A percentile compares a stretch with the other conserved stretches of the same genome.
Evolutionary conservation across 2,329 filamentous ascomycete genomes (phyloP).

Genomic region (Penicillium sp.): DNA sequence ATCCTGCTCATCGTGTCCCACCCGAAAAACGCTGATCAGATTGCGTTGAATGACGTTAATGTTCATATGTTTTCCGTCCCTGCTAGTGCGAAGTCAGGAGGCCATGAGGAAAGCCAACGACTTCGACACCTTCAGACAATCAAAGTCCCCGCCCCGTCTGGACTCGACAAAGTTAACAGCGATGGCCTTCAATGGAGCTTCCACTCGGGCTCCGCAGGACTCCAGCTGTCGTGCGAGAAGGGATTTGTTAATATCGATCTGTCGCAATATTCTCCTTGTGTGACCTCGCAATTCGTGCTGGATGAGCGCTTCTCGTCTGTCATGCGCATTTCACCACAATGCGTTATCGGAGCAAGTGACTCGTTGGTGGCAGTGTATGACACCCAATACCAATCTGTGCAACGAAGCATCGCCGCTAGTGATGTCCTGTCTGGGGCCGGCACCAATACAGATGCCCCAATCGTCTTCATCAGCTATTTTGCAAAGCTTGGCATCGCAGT

Average conservation of each 20-base stretch:
- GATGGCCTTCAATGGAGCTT: conserved; percentile 37
- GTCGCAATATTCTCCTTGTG: conserved; percentile 40
- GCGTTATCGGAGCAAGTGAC: conserved; percentile 40
- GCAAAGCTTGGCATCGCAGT: conserved; percentile 43
- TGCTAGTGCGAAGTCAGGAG: conserved; percentile 20
- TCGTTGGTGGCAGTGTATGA: conserved; percentile 45
- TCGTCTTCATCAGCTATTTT: conserved; percentile 43
- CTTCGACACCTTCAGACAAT: conserved; percentile 37
- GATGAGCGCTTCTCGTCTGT: conserved; percentile 39
- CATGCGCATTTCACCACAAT: conserved; percentile 42
- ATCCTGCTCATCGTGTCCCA: conserved; percentile 41
- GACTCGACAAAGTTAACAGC: conserved; percentile 23
- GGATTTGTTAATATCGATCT: conserved; percentile 43
- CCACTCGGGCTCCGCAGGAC: conserved; percentile 37
- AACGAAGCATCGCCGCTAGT: conserved; percentile 38
- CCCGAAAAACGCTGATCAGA: conserved; percentile 26
- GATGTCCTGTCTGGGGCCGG: conserved; percentile 27
- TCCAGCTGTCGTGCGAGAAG: conserved; percentile 38
- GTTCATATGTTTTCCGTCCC: conserved; percentile 41
- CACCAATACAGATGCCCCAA: conserved; percentile 22
- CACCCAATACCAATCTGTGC: conserved; percentile 46
- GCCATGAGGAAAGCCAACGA: conserved; percentile 30
- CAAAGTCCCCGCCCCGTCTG: conserved; percentile 32
- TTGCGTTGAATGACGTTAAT: conserved; percentile 34
- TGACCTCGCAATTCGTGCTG: conserved; percentile 39